Conservation (phyloP, 1,284 basidiomycete species). For the Trichosporon sp. region DNA sequence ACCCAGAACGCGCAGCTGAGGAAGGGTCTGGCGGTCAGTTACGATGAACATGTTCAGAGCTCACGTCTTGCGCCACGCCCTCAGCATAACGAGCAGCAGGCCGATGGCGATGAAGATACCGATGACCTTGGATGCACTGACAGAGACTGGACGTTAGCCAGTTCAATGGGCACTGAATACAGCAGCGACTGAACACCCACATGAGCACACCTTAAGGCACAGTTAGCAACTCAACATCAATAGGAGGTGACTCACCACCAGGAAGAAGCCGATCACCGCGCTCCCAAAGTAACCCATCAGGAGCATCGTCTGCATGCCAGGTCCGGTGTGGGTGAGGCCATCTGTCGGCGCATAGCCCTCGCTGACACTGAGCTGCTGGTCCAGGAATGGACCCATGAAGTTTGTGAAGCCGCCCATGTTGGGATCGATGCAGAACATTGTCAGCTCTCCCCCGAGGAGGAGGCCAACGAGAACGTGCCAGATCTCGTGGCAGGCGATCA, state of each 20-base stretch:
- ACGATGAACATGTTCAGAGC: slow-evolving; percentile 5
- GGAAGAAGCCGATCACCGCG: slow-evolving; percentile 41
- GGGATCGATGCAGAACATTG: slow-evolving; percentile 47
- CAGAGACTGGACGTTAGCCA: slow-evolving; percentile 31
- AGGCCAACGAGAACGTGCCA: slow-evolving; percentile 44
- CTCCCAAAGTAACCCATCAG: slow-evolving; percentile 45
- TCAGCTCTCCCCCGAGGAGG: slow-evolving; percentile 44
- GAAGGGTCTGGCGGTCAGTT: slow-evolving; percentile 34
- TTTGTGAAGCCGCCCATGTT: slow-evolving; percentile 47
- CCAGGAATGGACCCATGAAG: slow-evolving; percentile 41
- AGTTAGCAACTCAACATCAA: background rate
- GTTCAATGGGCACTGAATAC: background rate
- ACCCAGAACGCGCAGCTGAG: slow-evolving; percentile 43
- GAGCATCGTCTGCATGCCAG: slow-evolving; percentile 32
- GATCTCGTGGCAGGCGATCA: slow-evolving; percentile 45
- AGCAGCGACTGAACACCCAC: slow-evolving; percentile 13
- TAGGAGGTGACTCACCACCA: slow-evolving; percentile 39
- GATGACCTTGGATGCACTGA: slow-evolving; percentile 47
- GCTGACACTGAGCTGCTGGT: background rate
- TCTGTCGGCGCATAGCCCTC: background rate
- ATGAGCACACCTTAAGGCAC: slow-evolving; percentile 29
- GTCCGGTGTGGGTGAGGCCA: background rate
- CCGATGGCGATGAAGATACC: slow-evolving; percentile 47
- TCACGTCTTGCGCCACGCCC: slow-evolving; percentile 46
- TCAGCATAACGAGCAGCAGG: slow-evolving; percentile 40